Conservation (phyloP, 176 grass and related monocot species). For the Oryza longistaminata region DNA sequence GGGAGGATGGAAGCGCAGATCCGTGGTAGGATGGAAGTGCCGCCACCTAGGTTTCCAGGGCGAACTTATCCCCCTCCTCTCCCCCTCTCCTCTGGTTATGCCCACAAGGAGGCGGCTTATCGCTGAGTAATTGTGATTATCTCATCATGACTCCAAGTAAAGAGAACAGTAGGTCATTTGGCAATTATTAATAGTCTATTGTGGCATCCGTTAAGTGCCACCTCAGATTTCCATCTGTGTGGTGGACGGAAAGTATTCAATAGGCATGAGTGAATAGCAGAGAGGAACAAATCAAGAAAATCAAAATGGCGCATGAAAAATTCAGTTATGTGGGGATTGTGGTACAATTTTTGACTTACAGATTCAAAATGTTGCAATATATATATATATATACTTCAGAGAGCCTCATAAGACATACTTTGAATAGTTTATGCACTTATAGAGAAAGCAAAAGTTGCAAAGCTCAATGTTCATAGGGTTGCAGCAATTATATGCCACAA, state of each 20-base stretch:
- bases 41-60: background rate
- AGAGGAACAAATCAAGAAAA: background rate
- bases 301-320: background rate
- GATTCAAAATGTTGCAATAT: constrained; percentile 14
- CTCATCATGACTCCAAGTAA: background rate
- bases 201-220: background rate
- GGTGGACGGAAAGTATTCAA: background rate
- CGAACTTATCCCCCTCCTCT: background rate
- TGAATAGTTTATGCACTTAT: background rate
- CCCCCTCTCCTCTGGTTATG: no score
- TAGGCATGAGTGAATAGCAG: background rate
- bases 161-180: background rate
- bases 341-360: constrained; percentile 18
- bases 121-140: background rate
- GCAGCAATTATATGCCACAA: background rate
- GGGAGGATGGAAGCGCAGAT: background rate
- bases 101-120: background rate
- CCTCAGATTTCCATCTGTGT: background rate
- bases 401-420: background rate
- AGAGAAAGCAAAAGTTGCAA: background rate
- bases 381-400: background rate
- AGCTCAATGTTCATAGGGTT: background rate
- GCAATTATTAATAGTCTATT: background rate
- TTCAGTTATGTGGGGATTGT: background rate
- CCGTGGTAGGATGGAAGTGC: background rate